Evolutionary conservation across 2,329 filamentous ascomycete species (phyloP), one percentile per base, ranked within the genome.

Genomic region (Talaromyces marneffei): DNA sequence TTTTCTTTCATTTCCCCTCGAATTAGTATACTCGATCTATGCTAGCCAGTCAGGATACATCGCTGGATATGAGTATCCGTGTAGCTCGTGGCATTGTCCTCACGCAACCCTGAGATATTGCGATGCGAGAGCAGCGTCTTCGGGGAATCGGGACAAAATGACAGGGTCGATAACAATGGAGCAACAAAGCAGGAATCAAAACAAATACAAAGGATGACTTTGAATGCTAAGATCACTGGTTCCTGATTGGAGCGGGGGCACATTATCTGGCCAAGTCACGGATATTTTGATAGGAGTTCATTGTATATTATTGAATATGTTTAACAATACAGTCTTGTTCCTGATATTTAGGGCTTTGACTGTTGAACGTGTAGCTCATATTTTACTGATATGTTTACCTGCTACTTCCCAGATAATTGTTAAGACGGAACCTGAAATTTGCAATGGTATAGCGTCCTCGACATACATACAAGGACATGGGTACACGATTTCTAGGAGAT

Each of bases 401-500:
- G 18, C 4, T 35, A n/a, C 29, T 23, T 27, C 29, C n/a, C 5
- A 23, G 27, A 46, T 16, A 6, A 46, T 35, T 31, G 27, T 29
- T 0, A 12, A 57, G 29, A 23, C 10, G 27, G 33, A 12, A 35
- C 12, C 18, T 9, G 18, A 33, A 9, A 42, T 59, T 27, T 10
- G 9, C 33, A 16, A 27, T 39, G 42, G 23, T n/a, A 39, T 29
- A 52, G 27, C 7, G 8, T 14, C 56, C 1, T 50, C 20, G n/a
- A 50, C 16, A n/a, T 23, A 10, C 18, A 40, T 52, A n/a, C 29
- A 20, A 85, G 4, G 60, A 83, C 86, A 63, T 63, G 62, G 23
- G 25, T 29, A 18, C 59, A 35, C 35, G 31, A 5, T 56, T 63
- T 16, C 39, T 40, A 23, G 59, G 42, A 44, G 67, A 86, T 83